These are phyloP conservation scores for Potentilla sterilis DNA, from an alignment of 306 rosid species.

Conservation along the genomic window DNA sequence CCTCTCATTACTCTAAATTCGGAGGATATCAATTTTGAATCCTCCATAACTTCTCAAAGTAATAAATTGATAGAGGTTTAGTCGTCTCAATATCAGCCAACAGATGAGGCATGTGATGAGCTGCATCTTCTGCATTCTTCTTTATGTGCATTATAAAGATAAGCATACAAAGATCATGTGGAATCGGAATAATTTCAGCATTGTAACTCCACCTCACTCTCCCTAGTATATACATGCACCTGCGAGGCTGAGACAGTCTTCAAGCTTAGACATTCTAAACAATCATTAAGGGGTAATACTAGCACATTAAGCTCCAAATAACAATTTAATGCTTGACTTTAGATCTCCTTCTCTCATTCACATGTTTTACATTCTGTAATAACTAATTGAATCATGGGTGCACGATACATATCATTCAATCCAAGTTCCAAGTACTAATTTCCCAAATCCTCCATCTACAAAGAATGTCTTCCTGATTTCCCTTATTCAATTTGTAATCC, in stretches of 20 bases:
- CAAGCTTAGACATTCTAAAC: not conserved
- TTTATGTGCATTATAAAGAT: not conserved
- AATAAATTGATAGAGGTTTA: not conserved
- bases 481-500: not conserved
- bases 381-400: not conserved
- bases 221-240: not conserved
- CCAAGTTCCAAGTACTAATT: not conserved
- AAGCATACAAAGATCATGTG: not conserved
- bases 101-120: not conserved
- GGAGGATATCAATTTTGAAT: not conserved
- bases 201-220: not conserved
- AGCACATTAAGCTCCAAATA: not conserved
- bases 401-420: not conserved
- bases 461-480: not conserved
- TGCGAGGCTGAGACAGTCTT: too few species aligned
- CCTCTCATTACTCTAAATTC: not conserved
- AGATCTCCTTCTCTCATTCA: not conserved
- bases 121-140: not conserved
- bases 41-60: not conserved
- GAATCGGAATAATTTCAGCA: not conserved
- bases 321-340: not conserved
- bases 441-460: not conserved
- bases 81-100: not conserved
- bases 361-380: not conserved
- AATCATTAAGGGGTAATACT: not conserved